Evolutionary conservation across 257 asterid species (phyloP).

Genomic region (Solanum etuberosum): DNA sequence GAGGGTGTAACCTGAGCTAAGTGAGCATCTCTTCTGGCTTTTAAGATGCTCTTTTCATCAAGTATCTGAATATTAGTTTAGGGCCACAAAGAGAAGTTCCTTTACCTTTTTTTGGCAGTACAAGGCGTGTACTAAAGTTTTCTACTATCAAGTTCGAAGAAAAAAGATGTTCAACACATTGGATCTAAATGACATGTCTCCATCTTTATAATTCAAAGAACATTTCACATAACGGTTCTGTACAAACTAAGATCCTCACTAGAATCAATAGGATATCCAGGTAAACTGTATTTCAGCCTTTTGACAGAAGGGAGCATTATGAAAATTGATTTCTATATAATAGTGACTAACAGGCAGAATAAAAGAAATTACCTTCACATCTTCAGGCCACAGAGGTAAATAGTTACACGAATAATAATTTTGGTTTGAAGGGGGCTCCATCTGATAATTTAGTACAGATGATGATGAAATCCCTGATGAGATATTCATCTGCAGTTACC

Average conservation of each 20-base stretch:
- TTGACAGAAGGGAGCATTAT: not conserved
- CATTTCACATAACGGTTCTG: not conserved
- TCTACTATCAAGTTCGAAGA: not conserved
- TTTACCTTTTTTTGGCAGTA: not conserved
- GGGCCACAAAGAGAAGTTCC: not conserved
- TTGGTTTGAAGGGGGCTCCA: constrained; percentile 99
- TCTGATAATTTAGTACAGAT: constrained; percentile 39
- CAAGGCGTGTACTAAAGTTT: not conserved
- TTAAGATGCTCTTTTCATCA: not conserved
- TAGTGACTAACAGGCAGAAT: not conserved
- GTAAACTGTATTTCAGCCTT: not conserved
- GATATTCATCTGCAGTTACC: constrained; percentile 42
- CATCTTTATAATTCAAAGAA: not conserved
- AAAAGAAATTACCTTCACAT: constrained; percentile 46
- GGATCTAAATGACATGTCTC: not conserved
- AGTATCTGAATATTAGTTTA: not conserved
- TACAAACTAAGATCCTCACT: not conserved
- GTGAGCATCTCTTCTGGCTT: not conserved
- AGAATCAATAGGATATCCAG: not conserved
- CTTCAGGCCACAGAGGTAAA: constrained; percentile 40
- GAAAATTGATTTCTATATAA: not conserved
- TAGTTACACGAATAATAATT: constrained; percentile 35
- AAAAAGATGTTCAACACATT: not conserved
- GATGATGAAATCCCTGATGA: constrained; percentile 43
- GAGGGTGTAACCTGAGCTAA: not conserved